Conservation (phyloP, 306 rosid genomes). For the Acacia melanoxylon region DNA sequence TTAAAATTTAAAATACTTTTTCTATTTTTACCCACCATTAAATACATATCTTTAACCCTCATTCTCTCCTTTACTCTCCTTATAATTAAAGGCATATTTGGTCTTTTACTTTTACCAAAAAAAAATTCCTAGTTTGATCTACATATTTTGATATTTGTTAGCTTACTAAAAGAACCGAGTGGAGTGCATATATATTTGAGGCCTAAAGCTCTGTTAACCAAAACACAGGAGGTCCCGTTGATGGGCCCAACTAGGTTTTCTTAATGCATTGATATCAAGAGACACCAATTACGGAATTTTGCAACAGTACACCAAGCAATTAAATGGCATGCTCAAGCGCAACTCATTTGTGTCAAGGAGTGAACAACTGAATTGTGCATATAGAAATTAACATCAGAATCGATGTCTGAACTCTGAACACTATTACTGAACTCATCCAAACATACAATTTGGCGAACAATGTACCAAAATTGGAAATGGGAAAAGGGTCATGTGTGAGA, state of each 20-base stretch:
- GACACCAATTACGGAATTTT: background rate
- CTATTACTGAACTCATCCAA: constrained; percentile 45
- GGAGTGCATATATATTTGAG: background rate
- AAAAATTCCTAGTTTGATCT: too few relatives aligned
- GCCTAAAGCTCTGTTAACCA: background rate
- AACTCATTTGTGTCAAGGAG: background rate
- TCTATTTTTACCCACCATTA: too few relatives aligned
- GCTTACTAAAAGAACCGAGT: too few relatives aligned
- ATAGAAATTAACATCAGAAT: constrained; percentile 23
- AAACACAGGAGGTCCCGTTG: background rate
- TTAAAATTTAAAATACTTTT: too few relatives aligned
- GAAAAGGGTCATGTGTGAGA: background rate
- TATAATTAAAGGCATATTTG: too few relatives aligned
- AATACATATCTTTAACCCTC: too few relatives aligned
- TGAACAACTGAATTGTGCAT: constrained; percentile 1
- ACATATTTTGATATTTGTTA: too few relatives aligned
- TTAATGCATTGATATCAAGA: background rate
- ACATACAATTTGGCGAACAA: constrained; percentile 40
- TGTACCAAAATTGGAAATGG: constrained; percentile 49
- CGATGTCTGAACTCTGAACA: constrained; percentile 11
- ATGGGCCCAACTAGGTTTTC: background rate
- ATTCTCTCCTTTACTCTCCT: too few relatives aligned
- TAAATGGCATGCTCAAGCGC: background rate
- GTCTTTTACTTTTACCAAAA: too few relatives aligned
- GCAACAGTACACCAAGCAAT: background rate